Conservation (phyloP, 805 yeast genomes). For the Priceomyces fermenticarens region DNA sequence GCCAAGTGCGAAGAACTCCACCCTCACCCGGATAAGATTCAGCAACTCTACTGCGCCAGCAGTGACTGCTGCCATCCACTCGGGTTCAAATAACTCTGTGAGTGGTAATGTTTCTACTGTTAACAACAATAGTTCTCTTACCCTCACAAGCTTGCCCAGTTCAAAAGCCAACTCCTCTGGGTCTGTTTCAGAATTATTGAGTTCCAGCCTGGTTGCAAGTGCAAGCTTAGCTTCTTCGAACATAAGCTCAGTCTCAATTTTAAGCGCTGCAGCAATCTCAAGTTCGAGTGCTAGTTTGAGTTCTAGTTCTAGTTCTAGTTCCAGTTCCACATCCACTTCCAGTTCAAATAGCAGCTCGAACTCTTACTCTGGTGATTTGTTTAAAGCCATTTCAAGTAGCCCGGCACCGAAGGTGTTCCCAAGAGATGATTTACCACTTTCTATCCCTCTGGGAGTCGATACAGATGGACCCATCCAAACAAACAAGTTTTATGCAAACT, state of each 20-base stretch:
- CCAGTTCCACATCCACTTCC: slow-evolving; percentile 2
- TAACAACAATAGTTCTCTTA: neutral
- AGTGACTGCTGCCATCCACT: too few relatives aligned
- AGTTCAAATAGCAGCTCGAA: neutral
- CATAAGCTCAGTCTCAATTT: slow-evolving; percentile 1
- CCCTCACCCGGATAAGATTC: too few relatives aligned
- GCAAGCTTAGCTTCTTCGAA: slow-evolving; percentile 5
- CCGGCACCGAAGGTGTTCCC: slow-evolving; percentile 39
- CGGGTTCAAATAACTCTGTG: too few relatives aligned
- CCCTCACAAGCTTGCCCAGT: too few relatives aligned
- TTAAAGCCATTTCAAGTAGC: slow-evolving; percentile 40
- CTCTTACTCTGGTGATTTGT: slow-evolving; percentile 39
- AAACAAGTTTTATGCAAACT: slow-evolving; percentile 72
- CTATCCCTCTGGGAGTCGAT: slow-evolving; percentile 46
- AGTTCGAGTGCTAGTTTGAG: slow-evolving; percentile 4
- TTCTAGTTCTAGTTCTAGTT: slow-evolving; percentile 4
- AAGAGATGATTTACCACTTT: slow-evolving; percentile 42
- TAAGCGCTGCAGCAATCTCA: too few relatives aligned
- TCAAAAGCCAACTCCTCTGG: too few relatives aligned
- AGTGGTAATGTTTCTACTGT: neutral
- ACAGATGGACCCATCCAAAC: slow-evolving; percentile 53
- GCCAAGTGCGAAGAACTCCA: too few relatives aligned
- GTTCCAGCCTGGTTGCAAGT: neutral
- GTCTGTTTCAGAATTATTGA: too few relatives aligned
- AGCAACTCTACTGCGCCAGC: too few relatives aligned